Evolutionary conservation across 192 early-diverging fungal species (phyloP).

Genomic region (Podochytrium sp.): DNA sequence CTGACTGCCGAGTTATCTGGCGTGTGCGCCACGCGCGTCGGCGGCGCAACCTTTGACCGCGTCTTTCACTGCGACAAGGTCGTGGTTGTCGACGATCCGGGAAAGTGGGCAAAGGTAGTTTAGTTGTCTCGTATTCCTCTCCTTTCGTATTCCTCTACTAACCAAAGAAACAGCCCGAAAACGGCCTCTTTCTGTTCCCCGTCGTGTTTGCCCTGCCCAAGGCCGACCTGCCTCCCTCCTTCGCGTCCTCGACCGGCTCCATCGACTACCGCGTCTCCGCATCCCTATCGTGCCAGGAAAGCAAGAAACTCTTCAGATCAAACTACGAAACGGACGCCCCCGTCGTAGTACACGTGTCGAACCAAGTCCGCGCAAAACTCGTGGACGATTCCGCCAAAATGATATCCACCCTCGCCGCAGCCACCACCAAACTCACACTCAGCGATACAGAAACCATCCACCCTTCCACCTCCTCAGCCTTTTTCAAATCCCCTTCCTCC

Average conservation of each 20-base stretch:
- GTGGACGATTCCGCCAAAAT: not conserved
- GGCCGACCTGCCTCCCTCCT: constrained; percentile 10
- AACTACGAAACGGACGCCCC: constrained; percentile 10
- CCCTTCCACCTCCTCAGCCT: not conserved
- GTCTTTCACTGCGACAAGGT: not conserved
- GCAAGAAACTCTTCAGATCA: constrained; percentile 20
- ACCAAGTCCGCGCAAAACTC: not conserved
- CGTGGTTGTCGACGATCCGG: not conserved
- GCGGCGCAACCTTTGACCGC: not conserved
- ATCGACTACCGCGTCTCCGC: constrained; percentile 11
- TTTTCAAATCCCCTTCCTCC: not conserved
- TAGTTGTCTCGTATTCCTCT: not conserved
- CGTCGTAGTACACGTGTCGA: constrained; percentile 5
- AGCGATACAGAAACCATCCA: not conserved
- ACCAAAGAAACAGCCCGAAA: not conserved
- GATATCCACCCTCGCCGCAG: not conserved
- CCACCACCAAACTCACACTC: not conserved
- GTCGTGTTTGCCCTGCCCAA: constrained; percentile 10
- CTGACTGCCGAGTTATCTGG: not conserved
- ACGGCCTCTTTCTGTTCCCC: constrained; percentile 5
- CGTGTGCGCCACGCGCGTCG: not conserved
- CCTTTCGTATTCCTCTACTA: not conserved
- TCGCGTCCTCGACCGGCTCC: not conserved
- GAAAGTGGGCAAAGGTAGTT: not conserved
- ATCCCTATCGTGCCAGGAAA: constrained; percentile 14